Base-by-base conservation (phyloP, 495 filamentous ascomycete species). In the Halenospora varia region DNA sequence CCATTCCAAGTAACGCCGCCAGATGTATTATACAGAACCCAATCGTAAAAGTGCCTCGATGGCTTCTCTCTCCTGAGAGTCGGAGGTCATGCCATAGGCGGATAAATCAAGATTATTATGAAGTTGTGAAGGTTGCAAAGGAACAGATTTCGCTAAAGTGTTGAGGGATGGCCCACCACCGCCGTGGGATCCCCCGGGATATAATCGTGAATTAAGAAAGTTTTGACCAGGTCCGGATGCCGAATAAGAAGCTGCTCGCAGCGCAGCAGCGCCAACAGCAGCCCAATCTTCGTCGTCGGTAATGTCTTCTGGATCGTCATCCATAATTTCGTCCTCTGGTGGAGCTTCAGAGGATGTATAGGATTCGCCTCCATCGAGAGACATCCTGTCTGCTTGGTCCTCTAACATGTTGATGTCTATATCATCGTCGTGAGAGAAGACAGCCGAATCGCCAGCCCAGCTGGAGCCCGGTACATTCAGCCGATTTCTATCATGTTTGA, bases 271-370 rank as follows among this genome's bases (percentile, higher is more conserved):
- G 24, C 92, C 93, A 47, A 96, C 90, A 55, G 86, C 84, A 19
- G 90, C 91, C 92, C 92, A 96, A 73, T 98, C 93, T 70, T 98
- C 94, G 61, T 96, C 91, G 71, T 98, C 94, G n/a, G 94, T 97
- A 51, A 85, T 79, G 67, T 95, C 90, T 62, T 88, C 87, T 54
- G 89, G 83, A 66, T 88, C 82, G 63, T 82, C 77, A 60, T 72
- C 72, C 78, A 81, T 78, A 63, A 77, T 77, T 64, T 87, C 79
- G 25, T 86, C 85, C 53, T 84, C 83, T 42, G 85, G 84, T 11
- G 78, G 85, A n/a, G 81, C 83, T 61, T 88, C 87, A 26, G 85
- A 89, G 49, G 86, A 87, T 42, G 88, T 88, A 39, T 82, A 85
- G 56, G 86, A 87, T 40, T 77, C 83, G 23, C 86, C 84, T 29